phyloP scores from a whole-genome alignment of 306 rosid species.

The Psophocarpus tetragonolobus region DNA sequence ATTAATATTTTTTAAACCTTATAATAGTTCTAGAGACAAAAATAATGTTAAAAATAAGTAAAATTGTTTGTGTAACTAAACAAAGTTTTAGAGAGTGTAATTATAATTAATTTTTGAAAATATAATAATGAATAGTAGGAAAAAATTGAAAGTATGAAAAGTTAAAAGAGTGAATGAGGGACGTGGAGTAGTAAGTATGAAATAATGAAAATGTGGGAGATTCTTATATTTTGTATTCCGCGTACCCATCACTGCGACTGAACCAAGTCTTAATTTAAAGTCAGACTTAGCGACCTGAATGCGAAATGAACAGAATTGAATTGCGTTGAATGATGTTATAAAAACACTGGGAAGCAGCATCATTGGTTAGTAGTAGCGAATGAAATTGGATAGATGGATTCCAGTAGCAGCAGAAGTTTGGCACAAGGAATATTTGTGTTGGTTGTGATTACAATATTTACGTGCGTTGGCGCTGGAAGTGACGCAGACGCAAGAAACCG shows the following conservation, averaged over 20 bases:
- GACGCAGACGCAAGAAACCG: slow-evolving; percentile 33
- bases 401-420: background rate
- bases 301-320: slow-evolving; percentile 35
- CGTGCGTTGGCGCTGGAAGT: slow-evolving; percentile 19
- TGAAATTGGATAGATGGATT: too few species aligned
- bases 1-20: too few species aligned
- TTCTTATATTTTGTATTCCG: background rate
- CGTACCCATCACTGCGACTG: background rate
- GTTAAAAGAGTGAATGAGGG: background rate
- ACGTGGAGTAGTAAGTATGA: slow-evolving; percentile 7
- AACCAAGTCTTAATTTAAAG: background rate
- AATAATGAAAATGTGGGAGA: slow-evolving; percentile 25
- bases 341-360: slow-evolving; percentile 1
- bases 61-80: too few species aligned
- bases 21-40: too few species aligned
- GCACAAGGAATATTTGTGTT: slow-evolving; percentile 7
- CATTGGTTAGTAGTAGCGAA: background rate
- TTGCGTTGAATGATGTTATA: slow-evolving; percentile 28
- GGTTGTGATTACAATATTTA: slow-evolving; percentile 41
- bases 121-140: background rate
- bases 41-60: too few species aligned
- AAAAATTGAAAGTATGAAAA: background rate
- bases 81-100: too few species aligned
- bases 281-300: background rate
- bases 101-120: background rate